phyloP scores from a whole-genome alignment of 148 eudicot species.

The Vaccinium macrocarpon region DNA sequence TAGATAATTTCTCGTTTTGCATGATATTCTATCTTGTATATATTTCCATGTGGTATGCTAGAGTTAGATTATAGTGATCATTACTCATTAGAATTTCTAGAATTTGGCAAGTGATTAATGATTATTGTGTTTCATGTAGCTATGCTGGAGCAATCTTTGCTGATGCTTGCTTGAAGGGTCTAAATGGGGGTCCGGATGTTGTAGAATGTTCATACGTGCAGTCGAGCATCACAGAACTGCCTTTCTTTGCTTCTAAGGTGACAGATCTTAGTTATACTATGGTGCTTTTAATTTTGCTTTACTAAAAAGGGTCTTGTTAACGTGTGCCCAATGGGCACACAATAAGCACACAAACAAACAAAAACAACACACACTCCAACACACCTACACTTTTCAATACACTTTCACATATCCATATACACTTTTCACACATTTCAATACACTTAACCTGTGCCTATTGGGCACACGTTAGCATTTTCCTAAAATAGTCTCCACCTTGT shows the following conservation, averaged over 20 bases:
- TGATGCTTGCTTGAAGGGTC: slow-evolving; percentile 98
- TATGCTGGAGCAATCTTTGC: slow-evolving; percentile 97
- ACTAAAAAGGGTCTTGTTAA: too few species aligned
- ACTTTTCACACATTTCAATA: too few species aligned
- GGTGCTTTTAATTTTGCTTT: not conserved
- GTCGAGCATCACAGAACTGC: slow-evolving; percentile 68
- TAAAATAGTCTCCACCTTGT: not conserved
- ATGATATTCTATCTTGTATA: not conserved
- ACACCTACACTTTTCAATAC: too few species aligned
- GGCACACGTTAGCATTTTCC: too few species aligned
- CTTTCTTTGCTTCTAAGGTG: slow-evolving; percentile 98
- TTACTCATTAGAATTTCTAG: not conserved
- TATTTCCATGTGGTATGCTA: not conserved
- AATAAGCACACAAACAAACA: too few species aligned
- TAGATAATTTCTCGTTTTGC: not conserved
- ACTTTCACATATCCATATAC: too few species aligned
- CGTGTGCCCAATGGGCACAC: too few species aligned
- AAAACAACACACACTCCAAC: too few species aligned
- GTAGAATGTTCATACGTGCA: slow-evolving; percentile 89
- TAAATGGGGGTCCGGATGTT: slow-evolving; percentile 95
- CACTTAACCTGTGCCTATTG: too few species aligned
- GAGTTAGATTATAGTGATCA: not conserved
- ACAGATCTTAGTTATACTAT: not conserved
- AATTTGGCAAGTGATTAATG: slow-evolving; percentile 4
- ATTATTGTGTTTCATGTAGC: slow-evolving; percentile 35